Base-by-base conservation (phyloP, 108 stramenopile genomes). In the Schizochytrium sp. region DNA sequence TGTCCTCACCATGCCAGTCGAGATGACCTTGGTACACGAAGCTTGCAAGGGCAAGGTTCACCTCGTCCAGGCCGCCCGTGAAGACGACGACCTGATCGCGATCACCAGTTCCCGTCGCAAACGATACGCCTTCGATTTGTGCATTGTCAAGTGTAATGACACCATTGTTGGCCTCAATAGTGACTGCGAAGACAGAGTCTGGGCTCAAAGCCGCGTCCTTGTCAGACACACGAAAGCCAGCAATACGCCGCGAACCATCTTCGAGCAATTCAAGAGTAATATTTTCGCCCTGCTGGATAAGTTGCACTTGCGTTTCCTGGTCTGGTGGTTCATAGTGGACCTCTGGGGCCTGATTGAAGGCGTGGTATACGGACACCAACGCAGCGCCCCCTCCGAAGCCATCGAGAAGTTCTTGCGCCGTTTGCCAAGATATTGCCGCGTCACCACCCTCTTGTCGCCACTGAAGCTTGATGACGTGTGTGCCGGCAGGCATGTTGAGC, bases 401-500 rank as follows among this genome's bases (percentile, higher is more conserved):
- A 44, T 89, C 88, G 19, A 88, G 59, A 10, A 72, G 34, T 5
- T 12, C 16, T 5, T 88, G 90, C 43, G 72, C 72, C 16, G 43
- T 29, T 12, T 87, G 88, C 90, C 90, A 91, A 8, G 43, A 12
- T 3, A 72, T 16, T 8, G 55, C 55, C 29, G 16, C 53, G 47
- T 53, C 51, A n/a, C 23, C 25, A 4, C 88, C 90, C 63, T 45
- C 47, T 44, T 72, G 57, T 5, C 88, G 16, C 90, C 90, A 90
- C 87, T 90, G 87, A 8, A 90, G 44, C 21, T 88, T 69, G 21
- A 90, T 87, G 34, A 53, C 59, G 55, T 90, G 90, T 6, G 90
- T 69, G 6, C 90, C 90, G 6, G 59, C 23, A 4, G 59, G 60
- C 18, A 90, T 59, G 5, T 25, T 25, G 29, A 90, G 87, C 43